A percentile compares a stretch with the other conserved stretches of the same genome.
Evolutionary conservation across 2,329 filamentous ascomycete species (phyloP).

Genomic region (Penicillium olsonii): DNA sequence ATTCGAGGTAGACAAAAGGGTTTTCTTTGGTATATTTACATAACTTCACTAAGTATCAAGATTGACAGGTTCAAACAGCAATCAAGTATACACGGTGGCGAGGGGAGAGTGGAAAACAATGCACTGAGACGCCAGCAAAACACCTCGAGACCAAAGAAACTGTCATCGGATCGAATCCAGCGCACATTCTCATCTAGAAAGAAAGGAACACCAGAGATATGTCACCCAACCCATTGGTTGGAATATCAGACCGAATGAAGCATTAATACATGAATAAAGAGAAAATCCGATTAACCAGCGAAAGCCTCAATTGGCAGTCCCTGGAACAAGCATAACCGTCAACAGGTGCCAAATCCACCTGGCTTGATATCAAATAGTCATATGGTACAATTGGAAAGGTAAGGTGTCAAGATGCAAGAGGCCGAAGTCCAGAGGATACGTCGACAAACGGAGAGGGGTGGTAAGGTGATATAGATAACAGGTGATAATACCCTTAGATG

Average conservation of each 20-base stretch:
- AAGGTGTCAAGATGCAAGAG: slow-evolving; percentile 30
- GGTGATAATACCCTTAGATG: slow-evolving; percentile 54
- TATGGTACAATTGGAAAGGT: slow-evolving; percentile 42
- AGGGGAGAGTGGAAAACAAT: slow-evolving; percentile 34
- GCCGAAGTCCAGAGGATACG: slow-evolving; percentile 17
- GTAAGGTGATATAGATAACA: slow-evolving; percentile 1
- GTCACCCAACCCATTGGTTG: neutral
- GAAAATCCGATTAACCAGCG: slow-evolving; percentile 21
- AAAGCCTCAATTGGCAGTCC: slow-evolving; percentile 18
- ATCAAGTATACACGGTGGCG: slow-evolving; percentile 20
- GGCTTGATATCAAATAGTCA: slow-evolving; percentile 39
- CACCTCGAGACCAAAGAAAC: slow-evolving; percentile 24
- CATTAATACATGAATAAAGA: slow-evolving; percentile 29
- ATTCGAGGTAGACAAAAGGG: neutral
- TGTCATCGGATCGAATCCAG: slow-evolving; percentile 25
- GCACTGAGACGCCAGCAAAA: slow-evolving; percentile 25
- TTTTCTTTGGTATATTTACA: slow-evolving; percentile 12
- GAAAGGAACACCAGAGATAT: slow-evolving; percentile 5
- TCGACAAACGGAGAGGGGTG: slow-evolving; percentile 9
- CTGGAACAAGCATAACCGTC: slow-evolving; percentile 30
- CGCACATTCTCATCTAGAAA: slow-evolving; percentile 20
- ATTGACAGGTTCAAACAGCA: slow-evolving; percentile 17
- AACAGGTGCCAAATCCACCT: slow-evolving; percentile 36
- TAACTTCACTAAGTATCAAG: slow-evolving; percentile 4
- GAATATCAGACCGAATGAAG: slow-evolving; percentile 6